phyloP scores from a whole-genome alignment of 495 filamentous ascomycete genomes.

The Aspergillus diversus region DNA sequence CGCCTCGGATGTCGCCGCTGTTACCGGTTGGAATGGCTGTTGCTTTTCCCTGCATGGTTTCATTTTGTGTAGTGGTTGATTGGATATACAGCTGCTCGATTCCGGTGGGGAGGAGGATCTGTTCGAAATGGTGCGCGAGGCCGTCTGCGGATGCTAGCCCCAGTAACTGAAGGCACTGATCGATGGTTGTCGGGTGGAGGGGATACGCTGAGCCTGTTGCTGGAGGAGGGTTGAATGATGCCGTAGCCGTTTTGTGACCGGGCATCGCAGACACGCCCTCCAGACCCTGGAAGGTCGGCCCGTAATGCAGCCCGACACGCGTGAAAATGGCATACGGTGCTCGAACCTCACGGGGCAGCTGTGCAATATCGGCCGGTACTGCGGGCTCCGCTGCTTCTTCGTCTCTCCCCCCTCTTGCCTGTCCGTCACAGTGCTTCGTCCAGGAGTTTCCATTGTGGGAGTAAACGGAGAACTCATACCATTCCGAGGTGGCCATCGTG shows the following conservation, averaged over 20 bases:
- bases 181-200: not conserved
- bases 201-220: not conserved
- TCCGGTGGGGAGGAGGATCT: not conserved
- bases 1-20: not conserved
- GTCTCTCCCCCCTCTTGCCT: slow-evolving; percentile 25
- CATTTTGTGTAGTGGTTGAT: not conserved
- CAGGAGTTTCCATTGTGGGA: slow-evolving; percentile 41
- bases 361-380: not conserved
- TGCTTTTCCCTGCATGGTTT: not conserved
- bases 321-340: not conserved
- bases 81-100: not conserved
- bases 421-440: slow-evolving; percentile 48
- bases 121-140: not conserved
- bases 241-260: not conserved
- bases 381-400: not conserved
- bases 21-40: not conserved
- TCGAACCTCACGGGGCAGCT: not conserved
- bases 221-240: not conserved
- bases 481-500: slow-evolving; percentile 35
- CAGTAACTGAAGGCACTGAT: not conserved
- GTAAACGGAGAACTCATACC: slow-evolving; percentile 50
- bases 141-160: not conserved
- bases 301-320: not conserved
- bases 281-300: not conserved
- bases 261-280: not conserved